Percentiles rank a stretch among this genome's conserved stretches.
Evolutionary conservation across 257 asterid genomes (phyloP).

Genomic region (Jacaranda copaia): DNA sequence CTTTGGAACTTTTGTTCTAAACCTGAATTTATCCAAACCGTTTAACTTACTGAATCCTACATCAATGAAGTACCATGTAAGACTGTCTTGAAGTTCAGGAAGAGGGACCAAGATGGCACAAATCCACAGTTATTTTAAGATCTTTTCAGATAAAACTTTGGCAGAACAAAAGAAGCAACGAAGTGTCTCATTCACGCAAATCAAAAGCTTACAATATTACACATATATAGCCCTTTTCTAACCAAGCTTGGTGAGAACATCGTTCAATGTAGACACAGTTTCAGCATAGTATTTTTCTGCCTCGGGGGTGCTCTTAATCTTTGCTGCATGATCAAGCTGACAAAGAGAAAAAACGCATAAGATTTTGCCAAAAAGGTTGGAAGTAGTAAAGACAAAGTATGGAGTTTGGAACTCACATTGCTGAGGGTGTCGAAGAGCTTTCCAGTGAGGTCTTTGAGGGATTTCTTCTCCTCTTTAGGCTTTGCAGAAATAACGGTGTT

Average conservation of each 20-base stretch:
- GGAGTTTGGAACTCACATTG: constrained; percentile 48
- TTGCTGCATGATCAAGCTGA: constrained; percentile 92
- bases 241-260: constrained; percentile 82
- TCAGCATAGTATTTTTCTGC: constrained; percentile 88
- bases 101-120: too few species aligned
- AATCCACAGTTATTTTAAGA: too few species aligned
- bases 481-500: constrained; percentile 82
- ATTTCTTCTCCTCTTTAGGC: constrained; percentile 74
- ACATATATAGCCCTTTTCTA: constrained; percentile 34
- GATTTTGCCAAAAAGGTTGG: too few species aligned
- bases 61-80: too few species aligned
- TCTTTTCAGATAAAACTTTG: too few species aligned
- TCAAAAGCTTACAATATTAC: neutral
- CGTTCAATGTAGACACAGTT: constrained; percentile 69
- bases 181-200: neutral
- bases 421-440: constrained; percentile 70
- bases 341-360: constrained; percentile 8
- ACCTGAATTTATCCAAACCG: too few species aligned
- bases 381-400: neutral
- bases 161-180: neutral
- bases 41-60: too few species aligned
- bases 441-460: constrained; percentile 68
- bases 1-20: neutral
- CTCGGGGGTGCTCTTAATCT: constrained; percentile 71
- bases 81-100: too few species aligned